Evolutionary conservation across 306 rosid species (phyloP).

Genomic region (Fragaria nilgerrensis): DNA sequence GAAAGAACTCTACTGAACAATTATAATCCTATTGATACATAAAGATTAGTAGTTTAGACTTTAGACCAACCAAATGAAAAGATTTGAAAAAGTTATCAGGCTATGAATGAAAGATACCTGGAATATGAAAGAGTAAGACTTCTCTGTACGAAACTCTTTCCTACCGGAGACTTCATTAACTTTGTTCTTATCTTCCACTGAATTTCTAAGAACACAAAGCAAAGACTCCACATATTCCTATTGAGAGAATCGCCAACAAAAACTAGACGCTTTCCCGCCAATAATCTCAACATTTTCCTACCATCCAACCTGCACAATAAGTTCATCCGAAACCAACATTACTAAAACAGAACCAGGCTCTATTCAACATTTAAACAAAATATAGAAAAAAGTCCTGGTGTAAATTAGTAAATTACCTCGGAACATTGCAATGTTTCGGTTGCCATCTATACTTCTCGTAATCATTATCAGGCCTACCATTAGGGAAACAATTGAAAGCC

Average conservation of each 20-base stretch:
- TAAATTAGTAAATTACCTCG: constrained; percentile 15
- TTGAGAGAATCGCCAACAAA: constrained; percentile 30
- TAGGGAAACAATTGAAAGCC: constrained; percentile 26
- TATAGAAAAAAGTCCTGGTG: background rate
- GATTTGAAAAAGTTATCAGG: background rate
- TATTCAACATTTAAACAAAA: background rate
- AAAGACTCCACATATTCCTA: constrained; percentile 33
- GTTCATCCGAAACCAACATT: constrained; percentile 9
- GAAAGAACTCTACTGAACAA: constrained; percentile 32
- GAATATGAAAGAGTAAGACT: constrained; percentile 24
- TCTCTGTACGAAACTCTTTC: constrained; percentile 25
- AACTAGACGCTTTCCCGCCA: constrained; percentile 24
- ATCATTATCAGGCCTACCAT: constrained; percentile 20
- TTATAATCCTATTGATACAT: constrained; percentile 21
- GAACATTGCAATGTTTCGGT: constrained; percentile 21
- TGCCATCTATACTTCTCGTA: constrained; percentile 31
- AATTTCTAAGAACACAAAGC: constrained; percentile 28
- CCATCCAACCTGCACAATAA: constrained; percentile 19
- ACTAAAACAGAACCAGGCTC: background rate
- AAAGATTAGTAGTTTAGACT: background rate
- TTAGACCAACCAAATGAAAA: background rate
- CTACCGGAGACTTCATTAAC: constrained; percentile 28
- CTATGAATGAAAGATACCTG: constrained; percentile 1
- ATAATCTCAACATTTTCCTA: constrained; percentile 19
- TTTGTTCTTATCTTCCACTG: constrained; percentile 24